phyloP scores from a whole-genome alignment of 352 stramenopile genomes.

The Pythium pyrilobum region DNA sequence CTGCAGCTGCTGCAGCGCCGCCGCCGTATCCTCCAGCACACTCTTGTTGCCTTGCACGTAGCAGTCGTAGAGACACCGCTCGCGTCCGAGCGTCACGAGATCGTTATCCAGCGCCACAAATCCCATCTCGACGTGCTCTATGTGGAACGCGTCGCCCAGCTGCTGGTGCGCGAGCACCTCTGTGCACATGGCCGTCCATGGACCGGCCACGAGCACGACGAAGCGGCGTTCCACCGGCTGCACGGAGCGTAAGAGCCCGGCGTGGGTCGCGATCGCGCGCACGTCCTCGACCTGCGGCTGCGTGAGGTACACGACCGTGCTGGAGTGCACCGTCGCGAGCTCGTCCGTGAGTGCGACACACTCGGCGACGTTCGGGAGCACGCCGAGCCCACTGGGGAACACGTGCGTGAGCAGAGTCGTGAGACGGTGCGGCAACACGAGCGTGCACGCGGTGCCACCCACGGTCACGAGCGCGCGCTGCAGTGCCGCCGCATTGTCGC shows the following conservation, averaged over 20 bases:
- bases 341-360: slow-evolving; percentile 58
- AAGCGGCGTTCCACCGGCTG: slow-evolving; percentile 16
- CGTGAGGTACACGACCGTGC: slow-evolving; percentile 42
- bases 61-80: slow-evolving; percentile 52
- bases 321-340: slow-evolving; percentile 21
- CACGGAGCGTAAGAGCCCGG: slow-evolving; percentile 28
- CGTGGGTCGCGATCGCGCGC: slow-evolving; percentile 38
- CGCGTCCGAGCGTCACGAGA: slow-evolving; percentile 50
- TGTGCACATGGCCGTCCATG: slow-evolving; percentile 48
- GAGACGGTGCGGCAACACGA: slow-evolving; percentile 52
- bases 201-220: slow-evolving; percentile 35
- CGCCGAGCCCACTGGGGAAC: slow-evolving; percentile 36
- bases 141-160: slow-evolving; percentile 32
- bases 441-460: slow-evolving; percentile 25
- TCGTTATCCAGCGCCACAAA: slow-evolving; percentile 62
- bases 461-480: slow-evolving; percentile 32
- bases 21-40: slow-evolving; percentile 39
- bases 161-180: slow-evolving; percentile 32
- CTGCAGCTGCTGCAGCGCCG: slow-evolving; percentile 48
- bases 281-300: slow-evolving; percentile 37
- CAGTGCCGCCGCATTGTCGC: slow-evolving; percentile 36
- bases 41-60: slow-evolving; percentile 38
- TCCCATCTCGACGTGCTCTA: slow-evolving; percentile 35
- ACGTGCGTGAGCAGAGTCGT: slow-evolving; percentile 57
- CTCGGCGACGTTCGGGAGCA: slow-evolving; percentile 38